Evolutionary conservation across 1,284 basidiomycete genomes (phyloP).

Genomic region (Cystobasidium sp.): DNA sequence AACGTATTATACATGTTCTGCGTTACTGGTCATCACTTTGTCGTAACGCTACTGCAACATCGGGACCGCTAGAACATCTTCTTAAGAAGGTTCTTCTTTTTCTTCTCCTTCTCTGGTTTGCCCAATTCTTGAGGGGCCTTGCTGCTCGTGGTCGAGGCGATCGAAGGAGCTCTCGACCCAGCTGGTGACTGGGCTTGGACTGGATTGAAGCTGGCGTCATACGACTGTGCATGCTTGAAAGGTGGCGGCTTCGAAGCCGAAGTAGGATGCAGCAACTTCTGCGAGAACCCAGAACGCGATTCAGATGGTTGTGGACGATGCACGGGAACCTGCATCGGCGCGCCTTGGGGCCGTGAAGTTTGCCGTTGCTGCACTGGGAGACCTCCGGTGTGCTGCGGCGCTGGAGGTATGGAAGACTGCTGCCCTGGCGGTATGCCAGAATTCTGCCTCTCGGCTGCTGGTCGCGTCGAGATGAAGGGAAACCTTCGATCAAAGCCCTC

Average conservation of each 20-base stretch:
- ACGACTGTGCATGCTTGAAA: constrained; percentile 23
- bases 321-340: not conserved
- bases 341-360: not conserved
- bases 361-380: constrained; percentile 25
- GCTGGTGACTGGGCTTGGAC: not conserved
- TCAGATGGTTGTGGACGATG: constrained; percentile 2
- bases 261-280: constrained; percentile 5
- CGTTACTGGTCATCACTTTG: too few relatives aligned
- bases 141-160: constrained; percentile 24
- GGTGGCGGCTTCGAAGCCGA: constrained; percentile 10
- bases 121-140: not conserved
- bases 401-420: not conserved
- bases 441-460: constrained; percentile 17
- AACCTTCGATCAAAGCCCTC: constrained; percentile 41
- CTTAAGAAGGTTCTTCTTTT: constrained; percentile 44
- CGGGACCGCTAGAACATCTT: constrained; percentile 20
- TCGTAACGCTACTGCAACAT: too few relatives aligned
- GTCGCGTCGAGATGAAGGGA: constrained; percentile 31
- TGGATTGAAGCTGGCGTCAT: constrained; percentile 40
- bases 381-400: not conserved
- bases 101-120: constrained; percentile 42
- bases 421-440: not conserved
- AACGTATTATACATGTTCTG: too few relatives aligned
- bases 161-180: constrained; percentile 34
- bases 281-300: constrained; percentile 2